phyloP scores from a whole-genome alignment of 768 basidiomycete species.

The Lactifluus hygrophoroides region DNA sequence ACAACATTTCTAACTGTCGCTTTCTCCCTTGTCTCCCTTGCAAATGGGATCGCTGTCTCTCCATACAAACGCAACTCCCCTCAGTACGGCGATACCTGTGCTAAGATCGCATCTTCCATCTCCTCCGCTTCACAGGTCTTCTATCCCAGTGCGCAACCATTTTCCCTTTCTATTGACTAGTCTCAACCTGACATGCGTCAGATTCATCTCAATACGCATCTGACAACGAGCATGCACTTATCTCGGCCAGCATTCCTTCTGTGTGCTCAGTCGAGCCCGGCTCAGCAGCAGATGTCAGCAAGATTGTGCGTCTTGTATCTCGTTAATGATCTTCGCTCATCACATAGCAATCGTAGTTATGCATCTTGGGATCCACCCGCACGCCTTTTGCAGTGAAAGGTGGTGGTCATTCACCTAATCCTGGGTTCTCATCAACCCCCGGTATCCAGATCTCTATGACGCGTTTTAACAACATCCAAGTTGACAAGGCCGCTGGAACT shows the following conservation, averaged over 20 bases:
- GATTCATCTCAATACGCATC: neutral
- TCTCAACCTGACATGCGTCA: neutral
- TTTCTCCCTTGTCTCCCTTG: neutral
- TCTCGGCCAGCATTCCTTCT: neutral
- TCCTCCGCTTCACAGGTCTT: too few species aligned
- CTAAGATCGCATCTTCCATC: too few species aligned
- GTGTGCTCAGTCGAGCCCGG: too few species aligned
- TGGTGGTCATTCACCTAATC: conserved; percentile 22
- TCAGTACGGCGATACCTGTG: neutral
- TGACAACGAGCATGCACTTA: conserved; percentile 6
- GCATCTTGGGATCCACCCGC: too few species aligned
- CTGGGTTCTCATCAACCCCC: too few species aligned
- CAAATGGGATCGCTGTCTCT: neutral
- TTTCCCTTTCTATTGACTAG: neutral
- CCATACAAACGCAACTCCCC: neutral
- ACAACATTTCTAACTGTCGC: too few species aligned
- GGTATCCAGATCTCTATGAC: conserved; percentile 25
- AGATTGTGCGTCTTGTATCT: conserved; percentile 5
- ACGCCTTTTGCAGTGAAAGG: conserved; percentile 21
- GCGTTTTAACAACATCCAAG: too few species aligned
- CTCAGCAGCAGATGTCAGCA: too few species aligned
- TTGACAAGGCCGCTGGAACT: neutral
- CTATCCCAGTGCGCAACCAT: neutral
- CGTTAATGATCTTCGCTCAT: neutral
- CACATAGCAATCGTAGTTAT: too few species aligned